Evolutionary conservation across 805 yeast genomes (phyloP).

Genomic region (Lipomyces sp.): DNA sequence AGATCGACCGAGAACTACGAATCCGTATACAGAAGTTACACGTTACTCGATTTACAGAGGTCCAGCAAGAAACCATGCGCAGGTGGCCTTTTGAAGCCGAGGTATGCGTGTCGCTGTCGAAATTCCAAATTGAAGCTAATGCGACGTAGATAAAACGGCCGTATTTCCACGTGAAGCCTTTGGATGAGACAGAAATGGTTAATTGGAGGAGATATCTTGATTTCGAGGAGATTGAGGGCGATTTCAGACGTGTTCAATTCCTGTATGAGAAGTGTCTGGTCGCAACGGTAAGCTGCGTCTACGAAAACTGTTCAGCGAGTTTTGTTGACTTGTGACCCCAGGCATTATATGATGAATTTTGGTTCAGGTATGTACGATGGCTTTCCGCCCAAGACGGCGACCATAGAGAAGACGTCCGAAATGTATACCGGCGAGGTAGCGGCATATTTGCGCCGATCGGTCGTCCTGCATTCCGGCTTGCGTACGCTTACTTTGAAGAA

Average conservation of each 20-base stretch:
- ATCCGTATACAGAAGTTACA: constrained; percentile 53
- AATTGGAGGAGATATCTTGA: constrained; percentile 70
- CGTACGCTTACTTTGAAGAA: constrained; percentile 45
- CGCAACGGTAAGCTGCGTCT: constrained; percentile 47
- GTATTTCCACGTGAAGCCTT: constrained; percentile 58
- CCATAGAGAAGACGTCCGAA: constrained; percentile 46
- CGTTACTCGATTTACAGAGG: constrained; percentile 50
- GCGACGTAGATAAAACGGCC: constrained; percentile 53
- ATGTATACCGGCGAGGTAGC: constrained; percentile 59
- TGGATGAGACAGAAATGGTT: constrained; percentile 51
- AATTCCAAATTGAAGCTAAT: background rate
- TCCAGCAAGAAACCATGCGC: constrained; percentile 58
- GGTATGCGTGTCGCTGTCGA: constrained; percentile 11
- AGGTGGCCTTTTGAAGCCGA: constrained; percentile 77
- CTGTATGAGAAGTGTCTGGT: constrained; percentile 76
- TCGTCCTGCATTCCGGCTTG: constrained; percentile 40
- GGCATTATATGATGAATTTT: constrained; percentile 61
- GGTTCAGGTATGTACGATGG: constrained; percentile 72
- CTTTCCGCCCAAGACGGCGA: constrained; percentile 44
- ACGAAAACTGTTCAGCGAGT: background rate
- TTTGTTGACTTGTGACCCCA: constrained; percentile 26
- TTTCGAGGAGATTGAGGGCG: constrained; percentile 52
- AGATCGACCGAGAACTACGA: constrained; percentile 49
- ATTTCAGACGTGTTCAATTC: constrained; percentile 45
- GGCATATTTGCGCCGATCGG: constrained; percentile 43